Evolutionary conservation across 2,329 filamentous ascomycete species (phyloP), one percentile per base, ranked within the genome.

Genomic region (Ilyonectria robusta): DNA sequence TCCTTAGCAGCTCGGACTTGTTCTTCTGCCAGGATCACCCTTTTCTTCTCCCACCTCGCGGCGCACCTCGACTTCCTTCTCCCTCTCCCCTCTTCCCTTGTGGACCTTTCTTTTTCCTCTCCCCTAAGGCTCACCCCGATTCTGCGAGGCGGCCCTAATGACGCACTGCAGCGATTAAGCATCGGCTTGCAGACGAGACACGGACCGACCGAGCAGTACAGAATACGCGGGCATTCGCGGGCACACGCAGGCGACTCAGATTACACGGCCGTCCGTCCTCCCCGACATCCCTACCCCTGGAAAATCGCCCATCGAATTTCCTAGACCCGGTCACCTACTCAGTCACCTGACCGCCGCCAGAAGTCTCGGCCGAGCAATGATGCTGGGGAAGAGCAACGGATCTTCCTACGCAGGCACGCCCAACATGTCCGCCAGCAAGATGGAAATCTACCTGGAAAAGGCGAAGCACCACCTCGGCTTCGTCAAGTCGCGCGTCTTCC

Each of bases 401-500:
- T 7, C 50, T 35, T 35, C n/a, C 50, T 11, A 35, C 29, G 50
- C n/a, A 35, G 50, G 29, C 50, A 19, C n/a, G 50, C 53, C 35
- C 53, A 56, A 26, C 17, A 35, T 53, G 50, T 53, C 50, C 29
- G n/a, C 31, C 37, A 40, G 21, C 42, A 48, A 37, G 19, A 55
- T 56, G 47, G 42, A 59, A 6, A 29, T 23, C 9, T 61, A 66
- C 23, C 46, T 62, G 13, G 48, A 65, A 35, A 53, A 56, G 65
- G 19, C 26, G 46, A 70, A 66, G 9, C 63, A 59, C 8, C 42
- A 55, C 8, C 69, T 70, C 11, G 37, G 51, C 1, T 31, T 74
- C 1, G 57, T 69, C 33, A 75, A 64, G 54, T 72, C 73, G 37
- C 70, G 72, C 2, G 65, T 64, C 3, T 75, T 75, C 62, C 69